phyloP scores from a whole-genome alignment of 2,329 filamentous ascomycete genomes.

The Aspergillus sergii region DNA sequence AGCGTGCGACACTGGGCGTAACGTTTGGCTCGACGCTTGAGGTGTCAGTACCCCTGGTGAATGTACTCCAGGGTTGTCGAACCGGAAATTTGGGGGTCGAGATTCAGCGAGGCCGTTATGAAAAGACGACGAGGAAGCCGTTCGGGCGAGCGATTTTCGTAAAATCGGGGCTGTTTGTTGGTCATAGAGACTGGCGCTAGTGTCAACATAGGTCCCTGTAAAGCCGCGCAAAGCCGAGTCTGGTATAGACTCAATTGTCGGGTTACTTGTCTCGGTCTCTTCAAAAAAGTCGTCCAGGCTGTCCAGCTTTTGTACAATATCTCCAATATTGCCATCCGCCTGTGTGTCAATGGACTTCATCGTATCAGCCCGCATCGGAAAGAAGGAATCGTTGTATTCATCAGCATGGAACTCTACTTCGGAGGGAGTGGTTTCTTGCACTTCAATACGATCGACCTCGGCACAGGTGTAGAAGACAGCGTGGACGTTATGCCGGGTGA shows the following conservation, averaged over 20 bases:
- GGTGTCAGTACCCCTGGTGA: slow-evolving; percentile 50
- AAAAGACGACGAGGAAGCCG: slow-evolving; percentile 73
- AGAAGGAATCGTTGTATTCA: slow-evolving; percentile 77
- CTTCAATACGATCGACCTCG: slow-evolving; percentile 62
- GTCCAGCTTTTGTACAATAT: slow-evolving; percentile 78
- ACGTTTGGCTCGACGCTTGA: slow-evolving; percentile 35
- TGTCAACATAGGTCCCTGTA: slow-evolving; percentile 67
- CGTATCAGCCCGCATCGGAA: slow-evolving; percentile 80
- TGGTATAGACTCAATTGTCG: slow-evolving; percentile 49
- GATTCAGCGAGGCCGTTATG: slow-evolving; percentile 85
- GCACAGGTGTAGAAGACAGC: slow-evolving; percentile 95
- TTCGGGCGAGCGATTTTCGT: slow-evolving; percentile 75
- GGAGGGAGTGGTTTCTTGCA: slow-evolving; percentile 68
- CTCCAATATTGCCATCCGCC: slow-evolving; percentile 69
- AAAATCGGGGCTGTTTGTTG: slow-evolving; percentile 90
- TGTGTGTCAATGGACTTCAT: slow-evolving; percentile 83
- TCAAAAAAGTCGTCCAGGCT: slow-evolving; percentile 83
- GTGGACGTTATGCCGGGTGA: slow-evolving; percentile 89
- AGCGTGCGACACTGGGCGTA: slow-evolving; percentile 71
- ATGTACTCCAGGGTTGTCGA: slow-evolving; percentile 50
- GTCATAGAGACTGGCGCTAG: slow-evolving; percentile 82
- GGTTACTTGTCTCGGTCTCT: slow-evolving; percentile 63
- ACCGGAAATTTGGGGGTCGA: slow-evolving; percentile 59
- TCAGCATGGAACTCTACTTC: slow-evolving; percentile 93
- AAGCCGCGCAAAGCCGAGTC: slow-evolving; percentile 50